Conservation (phyloP, 495 filamentous ascomycete species). For the Lasiosphaeris hirsuta region DNA sequence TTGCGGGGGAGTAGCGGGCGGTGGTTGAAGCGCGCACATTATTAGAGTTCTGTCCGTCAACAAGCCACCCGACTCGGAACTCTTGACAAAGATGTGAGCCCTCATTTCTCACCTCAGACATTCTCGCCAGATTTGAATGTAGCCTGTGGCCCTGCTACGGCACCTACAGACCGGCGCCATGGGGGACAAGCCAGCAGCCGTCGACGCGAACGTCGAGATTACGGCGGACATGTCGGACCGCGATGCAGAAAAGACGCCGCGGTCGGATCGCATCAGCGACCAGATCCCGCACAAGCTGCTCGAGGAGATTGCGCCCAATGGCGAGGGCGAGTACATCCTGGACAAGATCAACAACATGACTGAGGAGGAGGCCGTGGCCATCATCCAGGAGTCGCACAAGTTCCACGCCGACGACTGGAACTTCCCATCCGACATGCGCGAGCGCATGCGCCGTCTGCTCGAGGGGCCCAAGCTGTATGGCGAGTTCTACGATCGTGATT, state of each 20-base stretch:
- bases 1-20: not conserved
- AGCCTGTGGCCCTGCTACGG: not conserved
- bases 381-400: conserved; percentile 27
- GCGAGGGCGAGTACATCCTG: conserved; percentile 37
- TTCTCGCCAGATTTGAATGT: no score
- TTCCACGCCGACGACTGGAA: conserved; percentile 41
- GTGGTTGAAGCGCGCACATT: not conserved
- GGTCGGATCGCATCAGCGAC: conserved; percentile 19
- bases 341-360: conserved; percentile 38
- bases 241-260: conserved; percentile 32
- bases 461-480: conserved; percentile 32
- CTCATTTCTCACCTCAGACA: not conserved
- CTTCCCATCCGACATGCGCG: conserved; percentile 33
- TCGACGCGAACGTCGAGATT: conserved; percentile 17
- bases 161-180: conserved; percentile 6
- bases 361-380: conserved; percentile 34
- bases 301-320: conserved; percentile 36
- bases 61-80: not conserved
- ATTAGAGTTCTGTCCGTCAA: not conserved
- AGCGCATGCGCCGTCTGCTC: conserved; percentile 29
- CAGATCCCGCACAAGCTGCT: conserved; percentile 36
- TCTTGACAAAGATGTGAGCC: no score
- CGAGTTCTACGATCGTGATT: conserved; percentile 38
- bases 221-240: conserved; percentile 4
- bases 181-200: conserved; percentile 13